Percentiles rank a stretch among this genome's conserved stretches.
phyloP scores from a whole-genome alignment of 2,329 filamentous ascomycete genomes.

The Myriosclerotinia curreyana region DNA sequence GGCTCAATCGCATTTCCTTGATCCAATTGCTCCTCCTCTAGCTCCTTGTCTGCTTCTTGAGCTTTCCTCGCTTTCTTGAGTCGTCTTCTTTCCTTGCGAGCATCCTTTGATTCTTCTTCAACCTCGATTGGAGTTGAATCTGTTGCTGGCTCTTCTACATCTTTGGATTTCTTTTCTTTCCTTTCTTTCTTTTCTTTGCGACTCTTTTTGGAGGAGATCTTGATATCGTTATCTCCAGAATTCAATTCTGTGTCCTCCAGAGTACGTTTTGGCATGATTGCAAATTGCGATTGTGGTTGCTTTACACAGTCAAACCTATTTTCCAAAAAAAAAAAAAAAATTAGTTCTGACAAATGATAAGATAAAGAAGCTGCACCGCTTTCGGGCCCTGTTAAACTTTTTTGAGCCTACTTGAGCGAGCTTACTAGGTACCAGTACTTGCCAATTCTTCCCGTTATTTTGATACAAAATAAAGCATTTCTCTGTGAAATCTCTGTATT shows the following conservation, averaged over 20 bases:
- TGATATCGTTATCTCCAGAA: conserved; percentile 23
- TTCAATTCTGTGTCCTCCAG: conserved; percentile 35
- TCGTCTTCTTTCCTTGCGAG: conserved; percentile 43
- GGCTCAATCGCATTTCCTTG: conserved; percentile 25
- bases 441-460: not conserved
- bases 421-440: not conserved
- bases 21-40: conserved; percentile 31
- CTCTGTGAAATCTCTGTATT: no score
- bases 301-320: not conserved
- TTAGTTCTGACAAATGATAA: conserved; percentile 17
- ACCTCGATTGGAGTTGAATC: conserved; percentile 23
- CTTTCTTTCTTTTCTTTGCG: conserved; percentile 31
- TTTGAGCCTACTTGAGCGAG: not conserved
- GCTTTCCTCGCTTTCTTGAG: conserved; percentile 41
- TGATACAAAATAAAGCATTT: no score
- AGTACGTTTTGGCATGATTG: conserved; percentile 38
- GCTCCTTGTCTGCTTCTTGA: conserved; percentile 18
- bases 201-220: conserved; percentile 34
- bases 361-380: conserved; percentile 6
- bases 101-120: conserved; percentile 40
- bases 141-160: conserved; percentile 25
- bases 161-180: conserved; percentile 29
- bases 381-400: not conserved
- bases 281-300: conserved; percentile 14
- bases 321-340: conserved; percentile 13